Base-by-base conservation (phyloP, 345 rosid species). In the Brassica juncea region DNA sequence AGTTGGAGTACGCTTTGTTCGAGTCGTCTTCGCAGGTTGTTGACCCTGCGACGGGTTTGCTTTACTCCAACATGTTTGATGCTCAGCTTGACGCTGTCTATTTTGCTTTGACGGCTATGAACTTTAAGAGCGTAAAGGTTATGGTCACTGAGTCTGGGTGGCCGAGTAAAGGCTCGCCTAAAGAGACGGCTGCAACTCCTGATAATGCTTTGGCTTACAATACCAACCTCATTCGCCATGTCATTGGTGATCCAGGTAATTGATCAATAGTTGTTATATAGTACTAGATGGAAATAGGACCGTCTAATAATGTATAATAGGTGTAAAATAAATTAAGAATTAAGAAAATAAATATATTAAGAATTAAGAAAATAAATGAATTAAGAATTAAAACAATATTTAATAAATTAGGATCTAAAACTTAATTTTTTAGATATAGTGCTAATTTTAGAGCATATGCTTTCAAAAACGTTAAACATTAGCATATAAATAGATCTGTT, bases 11-110 rank as follows among this genome's bases (percentile, higher is more conserved):
- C 31, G 90, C 98, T 71, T 72, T 95, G 2, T 93, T 95, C 8
- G 73, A 88, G 87, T 82, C 96, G 1, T 87, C 99, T 63, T 84
- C 96, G 0, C 92, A 90, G 63, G 97, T 91, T 32, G 87, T 86
- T 31, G 99, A 95, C 71, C 90, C 93, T 2, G 90, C 92, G 61
- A 95, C 97, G 2, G 93, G 97, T 21, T 77, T 95, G 86, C 88
- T 90, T 73, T 95, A 95, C 86, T 89, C 94, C 4, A 95, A 90
- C 89, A 89, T 95, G 97, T 95, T 95, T 44, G 98, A 95, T 86
- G 99, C 99, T 66, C 99, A 95, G 87, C 86, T 95, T 70, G 99
- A 95, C 70, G 89, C 99, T 6, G 83, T 95, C 66, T 86, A 90
- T 77, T 95, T 81, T 44, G 96, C 97, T 15, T 84, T 93, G 34